Conservation (phyloP, 2,329 filamentous ascomycete species). For the Thielaviopsis musarum region DNA sequence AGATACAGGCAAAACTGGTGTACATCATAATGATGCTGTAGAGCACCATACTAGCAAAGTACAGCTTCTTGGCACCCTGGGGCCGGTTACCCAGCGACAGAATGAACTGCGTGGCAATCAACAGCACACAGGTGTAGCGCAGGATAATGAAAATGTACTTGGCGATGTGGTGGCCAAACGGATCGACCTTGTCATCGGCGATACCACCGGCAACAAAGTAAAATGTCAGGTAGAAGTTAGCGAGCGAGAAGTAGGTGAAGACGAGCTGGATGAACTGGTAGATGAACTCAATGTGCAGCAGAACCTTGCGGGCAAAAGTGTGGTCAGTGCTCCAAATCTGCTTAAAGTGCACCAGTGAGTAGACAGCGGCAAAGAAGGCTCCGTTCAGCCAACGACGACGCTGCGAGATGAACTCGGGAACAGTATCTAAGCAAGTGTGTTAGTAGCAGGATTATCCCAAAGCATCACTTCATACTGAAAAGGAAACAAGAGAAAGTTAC, state of each 20-base stretch:
- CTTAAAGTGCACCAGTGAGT: conserved; percentile 85
- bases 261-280: conserved; percentile 86
- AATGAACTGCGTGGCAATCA: conserved; percentile 93
- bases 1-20: conserved; percentile 76
- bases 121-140: conserved; percentile 67
- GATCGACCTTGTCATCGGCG: conserved; percentile 61
- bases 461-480: not conserved
- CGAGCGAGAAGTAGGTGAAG: conserved; percentile 95
- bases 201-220: conserved; percentile 94
- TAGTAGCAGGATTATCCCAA: conserved; percentile 12
- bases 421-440: conserved; percentile 42
- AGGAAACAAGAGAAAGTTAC: conserved; percentile 16
- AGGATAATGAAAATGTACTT: conserved; percentile 73
- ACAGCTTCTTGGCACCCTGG: conserved; percentile 84
- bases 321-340: conserved; percentile 93
- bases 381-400: conserved; percentile 94
- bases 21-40: conserved; percentile 92
- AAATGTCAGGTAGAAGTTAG: conserved; percentile 98
- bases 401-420: conserved; percentile 95
- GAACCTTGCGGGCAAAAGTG: conserved; percentile 69
- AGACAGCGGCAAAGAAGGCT: conserved; percentile 95
- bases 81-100: conserved; percentile 90
- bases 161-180: conserved; percentile 78
- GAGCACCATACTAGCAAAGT: conserved; percentile 73
- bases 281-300: conserved; percentile 86